These are phyloP conservation scores for Cairneyella variabilis DNA, from an alignment of 495 filamentous ascomycete species.

Conservation along the genomic window DNA sequence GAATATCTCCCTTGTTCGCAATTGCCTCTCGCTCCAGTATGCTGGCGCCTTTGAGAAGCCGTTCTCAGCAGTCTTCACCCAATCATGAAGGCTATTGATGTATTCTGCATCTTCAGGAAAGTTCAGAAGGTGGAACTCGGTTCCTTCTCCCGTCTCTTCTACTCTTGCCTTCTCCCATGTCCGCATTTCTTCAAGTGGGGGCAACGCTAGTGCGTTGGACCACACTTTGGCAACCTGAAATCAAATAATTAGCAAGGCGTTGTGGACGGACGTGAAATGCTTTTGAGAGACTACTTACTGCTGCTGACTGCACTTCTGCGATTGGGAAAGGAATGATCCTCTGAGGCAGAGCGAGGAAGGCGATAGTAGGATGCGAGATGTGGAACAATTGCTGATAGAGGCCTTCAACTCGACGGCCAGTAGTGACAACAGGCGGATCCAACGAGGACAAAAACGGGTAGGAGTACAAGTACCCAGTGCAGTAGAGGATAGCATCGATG, in stretches of 20 bases:
- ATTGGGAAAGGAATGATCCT: slow-evolving; percentile 82
- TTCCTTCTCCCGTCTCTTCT: slow-evolving; percentile 28
- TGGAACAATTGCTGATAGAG: slow-evolving; percentile 78
- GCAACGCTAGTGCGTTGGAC: slow-evolving; percentile 62
- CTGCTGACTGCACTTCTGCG: slow-evolving; percentile 71
- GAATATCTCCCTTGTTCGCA: slow-evolving; percentile 57
- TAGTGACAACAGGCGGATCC: slow-evolving; percentile 53
- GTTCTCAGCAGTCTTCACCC: slow-evolving; percentile 28
- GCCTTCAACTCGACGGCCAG: slow-evolving; percentile 64
- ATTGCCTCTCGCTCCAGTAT: slow-evolving; percentile 61
- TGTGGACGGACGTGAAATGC: too few relatives aligned
- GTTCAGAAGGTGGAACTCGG: slow-evolving; percentile 59
- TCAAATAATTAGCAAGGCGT: too few relatives aligned
- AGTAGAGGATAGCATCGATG: slow-evolving; percentile 67
- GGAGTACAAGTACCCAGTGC: slow-evolving; percentile 71
- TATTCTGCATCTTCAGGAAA: slow-evolving; percentile 77
- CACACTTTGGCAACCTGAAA: slow-evolving; percentile 76
- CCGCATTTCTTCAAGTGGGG: slow-evolving; percentile 57
- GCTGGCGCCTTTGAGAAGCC: slow-evolving; percentile 56
- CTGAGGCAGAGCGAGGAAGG: slow-evolving; percentile 70
- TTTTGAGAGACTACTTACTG: too few relatives aligned
- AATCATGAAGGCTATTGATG: slow-evolving; percentile 57
- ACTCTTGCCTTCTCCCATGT: slow-evolving; percentile 50
- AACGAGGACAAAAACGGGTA: slow-evolving; percentile 65
- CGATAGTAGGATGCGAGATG: slow-evolving; percentile 69